Conservation (phyloP, 2,329 filamentous ascomycete genomes). For the Cladorrhinum sp. region DNA sequence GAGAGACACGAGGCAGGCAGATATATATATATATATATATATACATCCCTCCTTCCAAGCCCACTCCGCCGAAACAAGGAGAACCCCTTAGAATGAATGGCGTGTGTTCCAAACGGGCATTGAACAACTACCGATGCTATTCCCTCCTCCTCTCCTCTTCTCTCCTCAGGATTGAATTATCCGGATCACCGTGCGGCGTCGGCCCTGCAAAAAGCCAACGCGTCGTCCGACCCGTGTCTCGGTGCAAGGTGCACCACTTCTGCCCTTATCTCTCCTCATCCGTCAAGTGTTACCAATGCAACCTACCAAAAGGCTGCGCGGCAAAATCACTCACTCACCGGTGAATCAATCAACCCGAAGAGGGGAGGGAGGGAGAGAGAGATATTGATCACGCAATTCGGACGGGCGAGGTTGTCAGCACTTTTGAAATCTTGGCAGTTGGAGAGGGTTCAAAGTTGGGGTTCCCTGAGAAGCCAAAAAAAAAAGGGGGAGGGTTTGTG, state of each 20-base stretch:
- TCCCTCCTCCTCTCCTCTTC: neutral
- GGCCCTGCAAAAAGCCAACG: too few species aligned
- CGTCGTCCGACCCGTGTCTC: neutral
- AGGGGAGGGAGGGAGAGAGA: too few species aligned
- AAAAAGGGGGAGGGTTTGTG: neutral
- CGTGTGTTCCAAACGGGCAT: neutral
- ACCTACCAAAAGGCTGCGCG: neutral
- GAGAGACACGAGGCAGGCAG: too few species aligned
- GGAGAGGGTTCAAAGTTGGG: too few species aligned
- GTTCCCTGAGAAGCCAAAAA: neutral
- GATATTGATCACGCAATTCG: neutral
- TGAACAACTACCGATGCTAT: neutral
- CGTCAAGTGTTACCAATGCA: neutral
- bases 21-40: neutral
- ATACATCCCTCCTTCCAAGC: neutral
- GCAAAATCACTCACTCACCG: neutral
- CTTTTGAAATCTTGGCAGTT: neutral
- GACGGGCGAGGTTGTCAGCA: neutral
- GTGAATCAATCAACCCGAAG: neutral
- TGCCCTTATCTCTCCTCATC: neutral
- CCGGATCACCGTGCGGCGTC: neutral
- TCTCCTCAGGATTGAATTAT: neutral
- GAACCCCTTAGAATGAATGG: neutral
- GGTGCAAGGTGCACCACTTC: neutral
- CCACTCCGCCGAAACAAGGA: neutral